Base-by-base conservation (phyloP, 164 flowering plant species). In the Vitis riparia region DNA sequence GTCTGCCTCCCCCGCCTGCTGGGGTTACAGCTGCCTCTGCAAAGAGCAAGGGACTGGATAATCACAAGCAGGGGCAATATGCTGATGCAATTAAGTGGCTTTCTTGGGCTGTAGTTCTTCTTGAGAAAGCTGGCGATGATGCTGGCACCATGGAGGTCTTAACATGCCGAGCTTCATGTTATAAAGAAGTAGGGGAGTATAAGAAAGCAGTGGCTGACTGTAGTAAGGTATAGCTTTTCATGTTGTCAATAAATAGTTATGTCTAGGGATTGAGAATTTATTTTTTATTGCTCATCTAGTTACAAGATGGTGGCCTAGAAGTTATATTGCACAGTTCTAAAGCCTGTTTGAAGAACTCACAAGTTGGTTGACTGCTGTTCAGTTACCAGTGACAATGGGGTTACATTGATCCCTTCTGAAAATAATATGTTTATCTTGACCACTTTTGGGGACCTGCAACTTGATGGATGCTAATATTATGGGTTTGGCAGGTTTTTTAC, bases 61-160 rank as follows among this genome's bases (percentile, higher is more conserved):
- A 85, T 72, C 71, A 93, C 75, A 92, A 88, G 82, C 93, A 91
- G 72, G 99, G 99, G 8, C 99, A 95, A 55, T 93, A 80, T 81
- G 89, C 98, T n/a, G 97, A 95, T 86, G 99, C 99, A 51, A 91
- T 95, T 51, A 95, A 95, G 82, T 95, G 97, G 98, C 80, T 95
- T 23, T 93, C 99, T 62, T 95, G 99, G 99, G 96, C 99, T 29
- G 80, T 85, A 1, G 55, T 81, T 73, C 90, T 95, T 66, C 77
- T 89, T 14, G 98, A 90, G 84, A 93, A 90, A 75, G 68, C 91
- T 29, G 85, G 92, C 57, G 89, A 91, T 66, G 56, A 68, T 74
- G 80, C 78, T 58, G 78, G 80, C 30, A 58, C 70, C n/a, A 68
- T 32, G 53, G 98, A 93, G 75, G 94, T 87, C 63, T 79, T 95